Percentiles rank a stretch among this genome's conserved stretches.
These are phyloP conservation scores for Ottelia alismoides DNA, from an alignment of 106 monocot genomes.

Conservation along the genomic window DNA sequence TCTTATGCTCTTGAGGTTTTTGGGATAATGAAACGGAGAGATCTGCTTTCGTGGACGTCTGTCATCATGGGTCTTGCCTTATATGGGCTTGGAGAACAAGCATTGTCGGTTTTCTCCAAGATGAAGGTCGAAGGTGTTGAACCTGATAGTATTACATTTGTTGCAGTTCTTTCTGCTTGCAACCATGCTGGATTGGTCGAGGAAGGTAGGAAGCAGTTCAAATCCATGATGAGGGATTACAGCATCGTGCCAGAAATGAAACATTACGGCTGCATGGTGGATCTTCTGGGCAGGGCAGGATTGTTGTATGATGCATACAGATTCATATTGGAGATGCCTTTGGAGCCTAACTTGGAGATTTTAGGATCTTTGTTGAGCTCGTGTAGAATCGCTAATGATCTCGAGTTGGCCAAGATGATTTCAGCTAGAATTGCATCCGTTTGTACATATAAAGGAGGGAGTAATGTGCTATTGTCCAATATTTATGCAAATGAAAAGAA, in stretches of 20 bases:
- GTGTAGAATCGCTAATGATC: slow-evolving; percentile 33
- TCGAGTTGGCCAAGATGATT: slow-evolving; percentile 33
- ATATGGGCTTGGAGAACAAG: too few species aligned
- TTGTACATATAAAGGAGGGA: slow-evolving; percentile 31
- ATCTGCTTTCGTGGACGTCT: too few species aligned
- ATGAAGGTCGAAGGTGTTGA: slow-evolving; percentile 20
- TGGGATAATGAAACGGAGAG: too few species aligned
- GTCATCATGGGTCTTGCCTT: too few species aligned
- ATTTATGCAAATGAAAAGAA: slow-evolving; percentile 42
- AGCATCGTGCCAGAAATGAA: too few species aligned
- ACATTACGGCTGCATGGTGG: too few species aligned
- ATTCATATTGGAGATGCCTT: slow-evolving; percentile 35
- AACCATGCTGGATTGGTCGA: too few species aligned
- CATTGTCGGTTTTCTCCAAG: neutral
- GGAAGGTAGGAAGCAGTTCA: too few species aligned
- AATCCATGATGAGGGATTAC: too few species aligned
- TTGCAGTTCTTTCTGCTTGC: too few species aligned
- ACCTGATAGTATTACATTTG: too few species aligned
- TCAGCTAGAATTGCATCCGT: slow-evolving; percentile 20
- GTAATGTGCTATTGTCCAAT: slow-evolving; percentile 48
- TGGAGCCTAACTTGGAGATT: slow-evolving; percentile 38
- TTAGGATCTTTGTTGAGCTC: slow-evolving; percentile 58
- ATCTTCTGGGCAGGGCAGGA: too few species aligned
- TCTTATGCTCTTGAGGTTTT: slow-evolving; percentile 20
- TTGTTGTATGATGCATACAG: slow-evolving; percentile 33